These are phyloP conservation scores for Trichoderma endophyticum DNA, from an alignment of 2,329 filamentous ascomycete species.

Conservation along the genomic window DNA sequence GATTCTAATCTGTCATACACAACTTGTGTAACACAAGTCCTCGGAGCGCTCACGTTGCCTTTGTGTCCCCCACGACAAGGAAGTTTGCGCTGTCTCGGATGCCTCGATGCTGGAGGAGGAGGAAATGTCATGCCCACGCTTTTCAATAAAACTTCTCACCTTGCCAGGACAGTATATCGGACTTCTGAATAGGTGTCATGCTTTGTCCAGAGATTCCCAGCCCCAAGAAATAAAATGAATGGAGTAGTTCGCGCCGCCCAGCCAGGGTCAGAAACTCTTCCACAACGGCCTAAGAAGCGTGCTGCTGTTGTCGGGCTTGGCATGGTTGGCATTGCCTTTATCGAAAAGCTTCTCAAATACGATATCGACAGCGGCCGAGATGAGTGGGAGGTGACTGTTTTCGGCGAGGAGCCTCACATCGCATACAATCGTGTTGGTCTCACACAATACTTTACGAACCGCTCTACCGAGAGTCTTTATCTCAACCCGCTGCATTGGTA, in stretches of 20 bases:
- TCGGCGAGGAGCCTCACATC: slow-evolving; percentile 83
- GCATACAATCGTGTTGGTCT: slow-evolving; percentile 90
- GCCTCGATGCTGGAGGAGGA: not conserved
- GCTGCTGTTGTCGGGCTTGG: slow-evolving; percentile 83
- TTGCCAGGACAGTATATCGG: not conserved
- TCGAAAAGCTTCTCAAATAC: slow-evolving; percentile 85
- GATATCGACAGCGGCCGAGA: slow-evolving; percentile 61
- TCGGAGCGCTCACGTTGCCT: not conserved
- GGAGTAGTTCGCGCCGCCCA: not conserved
- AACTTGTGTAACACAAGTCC: not conserved
- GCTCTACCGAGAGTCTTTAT: slow-evolving; percentile 82
- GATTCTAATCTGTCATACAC: not conserved
- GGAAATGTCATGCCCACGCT: not conserved
- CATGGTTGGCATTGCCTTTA: slow-evolving; percentile 88
- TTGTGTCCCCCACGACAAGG: not conserved
- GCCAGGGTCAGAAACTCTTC: not conserved
- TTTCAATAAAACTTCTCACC: not conserved
- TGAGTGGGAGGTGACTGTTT: slow-evolving; percentile 80
- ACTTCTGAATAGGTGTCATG: not conserved
- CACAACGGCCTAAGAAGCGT: not conserved
- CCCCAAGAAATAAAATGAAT: not conserved
- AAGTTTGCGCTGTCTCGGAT: no score
- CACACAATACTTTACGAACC: slow-evolving; percentile 84
- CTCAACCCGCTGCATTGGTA: slow-evolving; percentile 81
- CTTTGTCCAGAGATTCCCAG: no score